These are phyloP conservation scores for Volvox reticuliferus DNA, from an alignment of 139 green algal genomes.

Conservation along the genomic window DNA sequence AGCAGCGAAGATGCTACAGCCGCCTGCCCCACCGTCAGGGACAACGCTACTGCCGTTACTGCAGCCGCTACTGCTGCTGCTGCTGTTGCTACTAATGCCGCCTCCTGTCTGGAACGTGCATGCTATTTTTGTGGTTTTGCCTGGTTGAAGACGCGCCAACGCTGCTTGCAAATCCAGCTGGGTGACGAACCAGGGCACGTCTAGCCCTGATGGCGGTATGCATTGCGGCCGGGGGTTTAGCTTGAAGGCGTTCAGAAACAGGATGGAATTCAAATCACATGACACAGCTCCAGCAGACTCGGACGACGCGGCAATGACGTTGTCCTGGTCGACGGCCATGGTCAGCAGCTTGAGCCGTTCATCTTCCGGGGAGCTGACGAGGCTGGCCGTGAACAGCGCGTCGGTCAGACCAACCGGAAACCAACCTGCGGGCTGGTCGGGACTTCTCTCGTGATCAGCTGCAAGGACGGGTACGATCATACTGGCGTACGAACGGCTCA, in stretches of 20 bases:
- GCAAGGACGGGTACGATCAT: background rate
- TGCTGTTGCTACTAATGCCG: too few species aligned
- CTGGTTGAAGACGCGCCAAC: too few species aligned
- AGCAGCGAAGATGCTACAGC: too few species aligned
- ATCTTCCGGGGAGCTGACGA: background rate
- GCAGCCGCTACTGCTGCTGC: too few species aligned
- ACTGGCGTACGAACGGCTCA: slow-evolving; percentile 6
- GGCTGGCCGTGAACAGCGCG: background rate
- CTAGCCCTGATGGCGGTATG: background rate
- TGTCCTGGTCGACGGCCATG: background rate
- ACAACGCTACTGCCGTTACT: too few species aligned
- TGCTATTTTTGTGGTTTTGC: too few species aligned
- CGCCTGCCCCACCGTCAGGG: too few species aligned
- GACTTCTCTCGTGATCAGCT: background rate
- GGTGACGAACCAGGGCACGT: background rate
- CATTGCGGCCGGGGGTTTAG: background rate
- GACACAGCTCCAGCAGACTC: background rate
- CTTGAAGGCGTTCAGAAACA: background rate
- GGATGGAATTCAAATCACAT: background rate
- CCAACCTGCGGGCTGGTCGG: background rate
- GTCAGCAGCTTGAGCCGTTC: background rate
- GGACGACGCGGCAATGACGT: background rate
- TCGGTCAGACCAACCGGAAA: background rate
- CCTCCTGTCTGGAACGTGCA: too few species aligned
- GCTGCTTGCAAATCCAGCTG: too few species aligned